Base-by-base conservation (phyloP, 768 basidiomycete genomes). In the Grammothele lineata region DNA sequence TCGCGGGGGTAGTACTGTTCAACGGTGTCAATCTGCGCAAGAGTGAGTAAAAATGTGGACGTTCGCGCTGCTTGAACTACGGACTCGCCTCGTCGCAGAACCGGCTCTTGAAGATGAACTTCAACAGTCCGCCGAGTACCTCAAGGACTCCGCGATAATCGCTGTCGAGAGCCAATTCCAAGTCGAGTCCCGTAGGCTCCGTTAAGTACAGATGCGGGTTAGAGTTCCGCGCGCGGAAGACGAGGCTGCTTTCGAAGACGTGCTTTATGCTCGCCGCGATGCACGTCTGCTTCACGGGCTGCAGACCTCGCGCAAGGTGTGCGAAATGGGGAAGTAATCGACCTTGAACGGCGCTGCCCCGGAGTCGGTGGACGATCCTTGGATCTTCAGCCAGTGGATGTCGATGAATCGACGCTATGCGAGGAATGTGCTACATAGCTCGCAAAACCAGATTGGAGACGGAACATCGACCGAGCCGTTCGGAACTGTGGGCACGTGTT, bases 291-390 rank as follows among this genome's bases (percentile, higher is more conserved):
- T 99, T 99, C 43, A 92, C 91, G 12, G 98, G 75, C 63, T 99
- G 96, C 40, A 96, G 96, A 41, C 90, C 92, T 66, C 23, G 96
- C 96, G 96, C 18, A 99, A 77, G 73, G 78, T 98, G 3, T 95
- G 96, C 48, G 68, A 78, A 78, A 94, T 87, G 73, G 94, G 92
- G 74, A 98, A 99, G 68, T 99, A 99, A 59, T 80, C 79, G 25
- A 99, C 95, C 74, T 95, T 95, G 78, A 99, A 99, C 30, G 98
- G 95, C 25, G 87, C 86, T 33, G 96, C 90, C 6, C 96, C 96
- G 9, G 85, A 87, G 71, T 99, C 96, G 1, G 96, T 97, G 5
- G 94, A 92, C 33, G 93, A 86, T 30, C 90, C 93, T 63, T 96
- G 93, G 7, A 99, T 75, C 70, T 98, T 99, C 14, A 93, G 92